A percentile compares a stretch with the other conserved stretches of the same genome.
Evolutionary conservation across 2,329 filamentous ascomycete genomes (phyloP).

Genomic region (Calonectria pseudoreteaudii): DNA sequence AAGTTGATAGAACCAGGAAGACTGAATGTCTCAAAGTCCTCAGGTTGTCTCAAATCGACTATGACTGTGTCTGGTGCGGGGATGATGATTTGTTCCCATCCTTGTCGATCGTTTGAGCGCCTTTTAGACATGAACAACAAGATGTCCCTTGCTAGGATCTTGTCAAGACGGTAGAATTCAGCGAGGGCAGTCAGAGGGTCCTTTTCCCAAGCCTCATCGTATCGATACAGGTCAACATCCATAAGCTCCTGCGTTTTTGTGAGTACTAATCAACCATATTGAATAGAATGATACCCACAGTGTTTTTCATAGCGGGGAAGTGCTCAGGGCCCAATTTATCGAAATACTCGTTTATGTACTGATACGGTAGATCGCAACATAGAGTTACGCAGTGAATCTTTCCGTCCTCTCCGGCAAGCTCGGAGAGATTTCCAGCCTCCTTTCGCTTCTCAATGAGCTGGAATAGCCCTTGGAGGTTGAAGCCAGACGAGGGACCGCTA

Average conservation of each 20-base stretch:
- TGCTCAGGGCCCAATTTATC: not conserved
- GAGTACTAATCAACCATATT: not conserved
- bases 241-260: not conserved
- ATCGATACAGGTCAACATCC: not conserved
- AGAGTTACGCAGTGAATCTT: not conserved
- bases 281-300: not conserved
- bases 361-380: not conserved
- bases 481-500: not conserved
- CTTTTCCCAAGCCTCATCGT: not conserved
- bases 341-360: not conserved
- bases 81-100: conserved; percentile 6
- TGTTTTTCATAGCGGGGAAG: not conserved
- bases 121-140: not conserved
- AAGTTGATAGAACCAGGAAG: not conserved
- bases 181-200: not conserved
- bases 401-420: not conserved
- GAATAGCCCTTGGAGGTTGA: not conserved
- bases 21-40: not conserved
- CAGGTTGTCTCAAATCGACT: not conserved
- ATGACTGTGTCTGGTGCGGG: not conserved
- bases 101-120: not conserved
- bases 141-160: not conserved
- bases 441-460: not conserved
- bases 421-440: not conserved
- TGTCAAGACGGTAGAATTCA: not conserved